phyloP scores from a whole-genome alignment of 306 rosid genomes.

The Sesbania bispinosa region DNA sequence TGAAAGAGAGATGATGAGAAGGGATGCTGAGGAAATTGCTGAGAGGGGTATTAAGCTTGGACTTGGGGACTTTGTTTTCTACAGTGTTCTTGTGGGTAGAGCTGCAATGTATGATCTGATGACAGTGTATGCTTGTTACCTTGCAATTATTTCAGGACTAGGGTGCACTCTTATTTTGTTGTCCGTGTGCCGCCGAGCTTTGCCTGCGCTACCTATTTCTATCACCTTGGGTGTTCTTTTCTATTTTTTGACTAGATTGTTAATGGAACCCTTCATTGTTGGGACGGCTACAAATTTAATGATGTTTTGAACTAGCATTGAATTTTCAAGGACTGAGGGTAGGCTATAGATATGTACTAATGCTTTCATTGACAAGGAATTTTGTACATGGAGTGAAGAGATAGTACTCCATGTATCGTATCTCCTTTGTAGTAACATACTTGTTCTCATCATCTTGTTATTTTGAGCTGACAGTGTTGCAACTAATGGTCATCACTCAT shows the following conservation, averaged over 20 bases:
- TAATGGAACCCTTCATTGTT: conserved; percentile 92
- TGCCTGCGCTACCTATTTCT: conserved; percentile 92
- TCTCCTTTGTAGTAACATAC: conserved; percentile 24
- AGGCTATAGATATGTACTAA: conserved; percentile 24
- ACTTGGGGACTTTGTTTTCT: conserved; percentile 91
- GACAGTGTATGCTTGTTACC: conserved; percentile 97
- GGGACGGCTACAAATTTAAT: conserved; percentile 83
- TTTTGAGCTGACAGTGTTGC: conserved; percentile 25
- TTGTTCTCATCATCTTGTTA: neutral
- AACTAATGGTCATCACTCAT: conserved; percentile 24
- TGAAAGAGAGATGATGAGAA: conserved; percentile 37
- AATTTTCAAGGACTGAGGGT: conserved; percentile 6
- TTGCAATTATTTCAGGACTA: conserved; percentile 87
- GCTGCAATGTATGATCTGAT: conserved; percentile 98
- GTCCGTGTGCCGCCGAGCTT: conserved; percentile 69
- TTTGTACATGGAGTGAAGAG: conserved; percentile 26
- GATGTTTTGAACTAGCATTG: conserved; percentile 61
- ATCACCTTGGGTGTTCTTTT: conserved; percentile 76
- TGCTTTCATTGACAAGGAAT: conserved; percentile 25
- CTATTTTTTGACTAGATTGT: conserved; percentile 82
- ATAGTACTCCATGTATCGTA: neutral
- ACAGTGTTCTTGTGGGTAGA: conserved; percentile 93
- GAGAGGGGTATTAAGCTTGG: conserved; percentile 86
- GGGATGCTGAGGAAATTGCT: conserved; percentile 37
- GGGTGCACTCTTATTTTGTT: conserved; percentile 87